Evolutionary conservation across 768 basidiomycete genomes (phyloP), one percentile per base, ranked within the genome.

Genomic region (Piloderma croceum): DNA sequence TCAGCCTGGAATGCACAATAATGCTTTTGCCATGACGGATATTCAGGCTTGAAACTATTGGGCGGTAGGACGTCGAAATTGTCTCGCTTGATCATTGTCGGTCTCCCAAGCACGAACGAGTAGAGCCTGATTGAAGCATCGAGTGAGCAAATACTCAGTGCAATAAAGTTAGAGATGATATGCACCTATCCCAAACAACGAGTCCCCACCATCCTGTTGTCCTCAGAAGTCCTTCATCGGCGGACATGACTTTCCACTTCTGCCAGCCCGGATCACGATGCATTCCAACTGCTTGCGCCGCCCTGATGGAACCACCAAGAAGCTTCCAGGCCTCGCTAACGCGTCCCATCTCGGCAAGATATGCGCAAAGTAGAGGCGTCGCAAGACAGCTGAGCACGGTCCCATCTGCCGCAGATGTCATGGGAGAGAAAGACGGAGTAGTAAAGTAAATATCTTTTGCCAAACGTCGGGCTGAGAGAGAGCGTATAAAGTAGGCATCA

Each of bases 331-430:
- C 52, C 27, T 57, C 75, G 45, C 72, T 75, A 17, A 71, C 62
- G 25, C 66, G 64, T 7, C 74, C 74, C 20, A 65, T 55, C 38
- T 70, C 67, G 1, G 69, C 62, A 13, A 76, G 64, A 46, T 70
- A 74, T 38, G 62, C 62, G 21, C 65, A 67, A 18, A 74, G 59
- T 23, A 76, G 50, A 2, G 67, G 68, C 4, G 68, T 62, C 1
- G 72, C 72, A 24, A 76, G 54, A 44, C 71, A 74, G 5, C 64
- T 63, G 7, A 74, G 55, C 1, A 71, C 66, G 2, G 68, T 68
- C 7, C 73, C 74, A 40, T 74, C 70, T 9, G 67, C 63, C 10
- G 64, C 64, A 15, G 45, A 31, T 7, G 23, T n/a, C 41, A 43
- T 20, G 20, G 18, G 15, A 7, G 25, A 12, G 64, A 63, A 13